These are phyloP conservation scores for Cyberlindnera xishuangbannaensis DNA, from an alignment of 805 yeast genomes.

Conservation along the genomic window DNA sequence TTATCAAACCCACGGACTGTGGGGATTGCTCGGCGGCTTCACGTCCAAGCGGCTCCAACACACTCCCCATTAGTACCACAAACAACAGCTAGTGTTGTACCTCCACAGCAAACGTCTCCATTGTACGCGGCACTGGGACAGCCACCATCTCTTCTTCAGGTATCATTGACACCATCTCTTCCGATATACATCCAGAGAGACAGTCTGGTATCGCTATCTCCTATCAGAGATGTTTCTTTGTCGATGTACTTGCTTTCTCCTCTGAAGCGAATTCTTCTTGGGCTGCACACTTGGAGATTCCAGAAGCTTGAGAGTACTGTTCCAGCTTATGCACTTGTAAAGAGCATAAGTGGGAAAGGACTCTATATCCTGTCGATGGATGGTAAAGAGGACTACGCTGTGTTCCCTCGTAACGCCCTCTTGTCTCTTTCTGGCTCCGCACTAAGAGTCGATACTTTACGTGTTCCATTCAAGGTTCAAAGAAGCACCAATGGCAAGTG, in stretches of 20 bases:
- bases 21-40: slow-evolving; percentile 10
- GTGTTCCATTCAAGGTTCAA: too few relatives aligned
- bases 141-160: slow-evolving; percentile 42
- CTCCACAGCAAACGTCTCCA: slow-evolving; percentile 18
- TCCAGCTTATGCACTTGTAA: slow-evolving; percentile 15
- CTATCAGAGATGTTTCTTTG: slow-evolving; percentile 3
- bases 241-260: slow-evolving; percentile 17
- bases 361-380: slow-evolving; percentile 36
- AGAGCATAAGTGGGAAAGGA: slow-evolving; percentile 7
- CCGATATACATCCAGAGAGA: slow-evolving; percentile 46
- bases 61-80: slow-evolving; percentile 9
- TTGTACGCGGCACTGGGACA: slow-evolving; percentile 40
- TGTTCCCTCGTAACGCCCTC: slow-evolving; percentile 41
- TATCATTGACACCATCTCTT: slow-evolving; percentile 53
- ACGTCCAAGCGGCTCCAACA: slow-evolving; percentile 15
- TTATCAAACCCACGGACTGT: too few relatives aligned
- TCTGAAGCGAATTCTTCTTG: slow-evolving; percentile 40
- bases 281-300: slow-evolving; percentile 40
- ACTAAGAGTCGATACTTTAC: slow-evolving; percentile 34
- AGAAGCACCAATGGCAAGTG: too few relatives aligned
- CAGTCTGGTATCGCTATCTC: slow-evolving; percentile 40
- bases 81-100: not conserved
- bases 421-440: slow-evolving; percentile 52
- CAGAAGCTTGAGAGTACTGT: slow-evolving; percentile 38
- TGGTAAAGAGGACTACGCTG: slow-evolving; percentile 60